Conservation (phyloP, 2,329 filamentous ascomycete genomes). For the Exophiala lecanii-corni region DNA sequence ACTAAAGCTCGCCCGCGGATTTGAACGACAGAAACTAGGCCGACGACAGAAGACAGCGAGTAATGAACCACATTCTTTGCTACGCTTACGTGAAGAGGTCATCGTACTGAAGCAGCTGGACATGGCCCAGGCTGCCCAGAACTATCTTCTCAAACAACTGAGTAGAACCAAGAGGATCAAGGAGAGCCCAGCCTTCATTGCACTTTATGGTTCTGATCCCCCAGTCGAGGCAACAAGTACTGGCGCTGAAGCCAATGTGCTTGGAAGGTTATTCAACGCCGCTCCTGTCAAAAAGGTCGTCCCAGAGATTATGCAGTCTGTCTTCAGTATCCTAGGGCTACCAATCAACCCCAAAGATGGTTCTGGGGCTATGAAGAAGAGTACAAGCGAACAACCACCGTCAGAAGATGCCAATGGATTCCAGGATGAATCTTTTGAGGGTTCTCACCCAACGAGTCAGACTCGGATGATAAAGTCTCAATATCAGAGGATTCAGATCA, state of each 20-base stretch:
- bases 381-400: background rate
- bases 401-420: conserved; percentile 24
- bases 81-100: conserved; percentile 52
- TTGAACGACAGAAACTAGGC: conserved; percentile 61
- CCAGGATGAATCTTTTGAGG: background rate
- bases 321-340: conserved; percentile 37
- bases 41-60: conserved; percentile 54
- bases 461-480: no score
- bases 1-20: conserved; percentile 55
- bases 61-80: conserved; percentile 37
- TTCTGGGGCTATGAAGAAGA: background rate
- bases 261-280: conserved; percentile 56
- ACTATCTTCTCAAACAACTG: conserved; percentile 54
- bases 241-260: conserved; percentile 52
- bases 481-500: background rate
- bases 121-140: conserved; percentile 45
- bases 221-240: conserved; percentile 39
- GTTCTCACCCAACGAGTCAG: no score
- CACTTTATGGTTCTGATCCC: conserved; percentile 34
- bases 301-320: conserved; percentile 40
- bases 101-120: conserved; percentile 54
- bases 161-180: conserved; percentile 54
- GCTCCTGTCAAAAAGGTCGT: conserved; percentile 54
- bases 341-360: conserved; percentile 8
- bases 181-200: conserved; percentile 45